Evolutionary conservation across 2,329 filamentous ascomycete species (phyloP), one percentile per base, ranked within the genome.

Genomic region (Rhynchosporium agropyri): DNA sequence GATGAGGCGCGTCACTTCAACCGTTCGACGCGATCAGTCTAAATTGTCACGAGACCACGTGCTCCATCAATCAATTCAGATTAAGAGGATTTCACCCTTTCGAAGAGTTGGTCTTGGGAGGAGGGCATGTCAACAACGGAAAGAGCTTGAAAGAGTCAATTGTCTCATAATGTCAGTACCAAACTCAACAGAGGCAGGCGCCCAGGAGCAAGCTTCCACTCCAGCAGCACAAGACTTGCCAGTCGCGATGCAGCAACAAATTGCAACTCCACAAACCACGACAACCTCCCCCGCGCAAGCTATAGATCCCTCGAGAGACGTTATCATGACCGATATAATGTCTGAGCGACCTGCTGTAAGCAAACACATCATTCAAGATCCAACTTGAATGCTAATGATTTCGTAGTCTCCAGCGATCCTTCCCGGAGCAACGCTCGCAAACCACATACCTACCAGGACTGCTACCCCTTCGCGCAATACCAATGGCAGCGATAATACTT

Each of bases 401-500:
- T 6, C 31, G 48, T 45, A 72, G 68, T 71, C 68, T 46, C 71
- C 70, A 26, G 68, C 70, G 58, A 64, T 69, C 20, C 55, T 63
- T 31, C 50, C 66, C 4, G 67, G 67, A 49, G 56, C 57, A 50
- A 67, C 68, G 29, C 70, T 69, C 26, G 66, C 68, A 29, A 71
- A 66, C 43, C 69, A 71, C n/a, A 60, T 64, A 33, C 71, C 72
- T 59, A 62, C 65, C 26, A 76, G 82, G 62, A 83, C 77, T 45
- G 79, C 80, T 63, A 86, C 84, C 15, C 82, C 80, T 4, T 74
- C 74, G 31, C 78, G 79, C 58, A 72, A 72, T 58, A 72, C 69
- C 4, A 76, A 74, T 65, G 71, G 71, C 28, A 69, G 66, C 49
- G 77, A 78, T 60, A 75, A 77, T 63, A 76, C 78, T 66, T 86